A percentile compares a stretch with the other conserved stretches of the same genome.
These are phyloP conservation scores for Cyberlindnera xylosilytica DNA, from an alignment of 805 yeast species.

Conservation along the genomic window DNA sequence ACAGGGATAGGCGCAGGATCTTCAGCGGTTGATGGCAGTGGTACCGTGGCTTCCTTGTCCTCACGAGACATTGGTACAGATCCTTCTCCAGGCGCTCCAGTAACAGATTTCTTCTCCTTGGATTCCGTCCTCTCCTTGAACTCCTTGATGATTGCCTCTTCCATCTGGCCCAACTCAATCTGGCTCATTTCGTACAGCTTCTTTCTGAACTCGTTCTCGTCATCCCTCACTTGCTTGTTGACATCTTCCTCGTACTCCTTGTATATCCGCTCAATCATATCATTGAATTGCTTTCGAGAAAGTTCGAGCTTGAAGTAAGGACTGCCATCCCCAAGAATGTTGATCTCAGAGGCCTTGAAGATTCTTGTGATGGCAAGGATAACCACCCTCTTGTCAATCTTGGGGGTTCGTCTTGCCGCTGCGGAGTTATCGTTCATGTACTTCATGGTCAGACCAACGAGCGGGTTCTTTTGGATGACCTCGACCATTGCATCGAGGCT, in stretches of 20 bases:
- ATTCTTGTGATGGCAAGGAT: constrained; percentile 25
- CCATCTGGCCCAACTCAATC: constrained; percentile 24
- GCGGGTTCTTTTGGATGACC: constrained; percentile 21
- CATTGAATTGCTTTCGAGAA: constrained; percentile 19
- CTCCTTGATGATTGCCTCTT: constrained; percentile 17
- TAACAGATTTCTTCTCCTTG: neutral
- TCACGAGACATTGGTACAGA: neutral
- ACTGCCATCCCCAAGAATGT: constrained; percentile 22
- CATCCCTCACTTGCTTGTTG: constrained; percentile 10
- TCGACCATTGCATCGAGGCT: constrained; percentile 22
- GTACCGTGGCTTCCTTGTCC: neutral
- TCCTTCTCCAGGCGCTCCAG: neutral
- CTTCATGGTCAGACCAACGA: constrained; percentile 12
- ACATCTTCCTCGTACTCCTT: constrained; percentile 11
- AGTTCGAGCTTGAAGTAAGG: constrained; percentile 25
- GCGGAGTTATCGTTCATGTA: constrained; percentile 12
- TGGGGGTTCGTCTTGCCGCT: constrained; percentile 4
- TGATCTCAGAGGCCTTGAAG: constrained; percentile 22
- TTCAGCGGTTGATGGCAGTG: neutral
- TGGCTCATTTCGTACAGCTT: constrained; percentile 14
- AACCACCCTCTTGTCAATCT: constrained; percentile 21
- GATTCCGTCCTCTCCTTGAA: constrained; percentile 3
- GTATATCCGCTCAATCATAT: constrained; percentile 10
- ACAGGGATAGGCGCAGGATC: no score
- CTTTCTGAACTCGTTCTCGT: constrained; percentile 15